Conservation (phyloP, 345 rosid genomes). For the Raphanus sativus region DNA sequence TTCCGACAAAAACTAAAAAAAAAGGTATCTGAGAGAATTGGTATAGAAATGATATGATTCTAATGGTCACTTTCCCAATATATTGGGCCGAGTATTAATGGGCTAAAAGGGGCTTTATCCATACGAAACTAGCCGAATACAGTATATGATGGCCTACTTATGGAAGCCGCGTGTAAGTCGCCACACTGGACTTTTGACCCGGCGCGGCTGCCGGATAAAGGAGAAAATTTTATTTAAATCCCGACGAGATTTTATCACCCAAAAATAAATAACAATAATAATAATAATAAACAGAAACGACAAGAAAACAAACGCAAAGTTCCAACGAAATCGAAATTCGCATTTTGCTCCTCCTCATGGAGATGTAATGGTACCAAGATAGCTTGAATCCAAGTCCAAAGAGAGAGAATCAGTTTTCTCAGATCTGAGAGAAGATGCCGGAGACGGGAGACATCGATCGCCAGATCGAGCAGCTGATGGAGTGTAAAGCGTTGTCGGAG, state of each 20-base stretch:
- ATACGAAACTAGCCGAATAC: neutral
- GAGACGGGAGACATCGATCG: constrained; percentile 55
- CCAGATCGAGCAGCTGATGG: neutral
- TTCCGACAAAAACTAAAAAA: too few relatives aligned
- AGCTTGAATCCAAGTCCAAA: constrained; percentile 19
- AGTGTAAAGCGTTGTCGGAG: neutral
- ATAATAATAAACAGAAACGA: neutral
- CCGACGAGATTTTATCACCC: neutral
- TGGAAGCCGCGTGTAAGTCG: constrained; percentile 12
- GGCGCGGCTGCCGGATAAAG: constrained; percentile 8
- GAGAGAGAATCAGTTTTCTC: neutral
- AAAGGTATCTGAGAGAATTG: too few relatives aligned
- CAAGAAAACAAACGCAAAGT: constrained; percentile 29
- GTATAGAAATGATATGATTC: neutral
- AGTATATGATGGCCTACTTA: neutral
- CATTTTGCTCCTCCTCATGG: neutral
- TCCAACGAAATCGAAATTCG: constrained; percentile 27
- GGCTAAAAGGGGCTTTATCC: neutral
- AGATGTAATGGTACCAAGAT: constrained; percentile 30
- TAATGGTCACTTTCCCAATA: neutral
- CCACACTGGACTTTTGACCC: constrained; percentile 26
- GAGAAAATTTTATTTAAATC: neutral
- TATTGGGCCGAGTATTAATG: neutral
- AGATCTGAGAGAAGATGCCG: constrained; percentile 45
- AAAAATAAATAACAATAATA: neutral